Base-by-base conservation (phyloP, 768 basidiomycete genomes). In the Rhizopogon sp. region DNA sequence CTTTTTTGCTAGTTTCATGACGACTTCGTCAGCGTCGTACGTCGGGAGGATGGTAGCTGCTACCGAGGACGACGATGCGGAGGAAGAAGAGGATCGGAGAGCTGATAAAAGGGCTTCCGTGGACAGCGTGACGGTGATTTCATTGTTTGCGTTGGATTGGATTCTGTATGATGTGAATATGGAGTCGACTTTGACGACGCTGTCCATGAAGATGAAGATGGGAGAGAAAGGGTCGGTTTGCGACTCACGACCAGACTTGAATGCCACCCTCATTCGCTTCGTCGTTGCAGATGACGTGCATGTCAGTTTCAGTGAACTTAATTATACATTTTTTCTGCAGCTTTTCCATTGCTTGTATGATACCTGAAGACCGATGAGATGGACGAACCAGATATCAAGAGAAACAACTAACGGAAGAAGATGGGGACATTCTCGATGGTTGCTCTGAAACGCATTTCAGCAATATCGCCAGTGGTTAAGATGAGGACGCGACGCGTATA, bases 1-100 rank as follows among this genome's bases (percentile, higher is more conserved):
- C 71, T 91, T 91, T 75, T 95, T 95, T 10, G 91, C 88, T 3
- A 94, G 78, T 70, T 88, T 93, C 79, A 93, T 82, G 50, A 88
- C 78, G 35, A 90, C 79, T 40, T 90, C 84, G 25, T 84, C 84
- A 5, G 76, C 73, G 39, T 83, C 82, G 50, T 78, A 79, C 31
- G 65, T 50, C 3, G 68, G 70, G 1, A 70, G 41, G 35, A 70
- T 60, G 3, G 64, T 45, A 25, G 70, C 65, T 22, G 70, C 68
- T 9, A 61, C 25, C 1, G 67, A 62, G 0, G 78, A 69, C 0
- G 79, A 67, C 0, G 74, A 72, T 13, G 81, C 74, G 0, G 80
- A 77, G 2, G 79, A 67, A 1, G 81, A 74, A 0, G 80, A 79
- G 5, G 88, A 90, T 43, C 77, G 79, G n/a, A 95, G 77, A 0